Conservation (phyloP, 2,329 filamentous ascomycete genomes). For the Alternaria brassicae region DNA sequence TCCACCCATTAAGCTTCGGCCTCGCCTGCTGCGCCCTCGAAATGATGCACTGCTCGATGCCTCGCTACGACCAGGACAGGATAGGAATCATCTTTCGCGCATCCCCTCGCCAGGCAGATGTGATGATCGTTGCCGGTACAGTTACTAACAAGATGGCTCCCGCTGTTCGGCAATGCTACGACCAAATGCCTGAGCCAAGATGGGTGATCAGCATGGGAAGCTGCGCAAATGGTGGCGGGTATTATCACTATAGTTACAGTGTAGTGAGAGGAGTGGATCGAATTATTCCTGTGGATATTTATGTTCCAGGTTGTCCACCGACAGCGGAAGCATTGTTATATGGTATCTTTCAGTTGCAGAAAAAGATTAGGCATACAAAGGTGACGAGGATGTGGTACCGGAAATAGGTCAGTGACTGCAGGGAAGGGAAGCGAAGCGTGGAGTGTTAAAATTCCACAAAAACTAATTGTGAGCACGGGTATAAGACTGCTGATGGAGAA, state of each 20-base stretch:
- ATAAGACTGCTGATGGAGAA: neutral
- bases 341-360: constrained; percentile 77
- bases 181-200: constrained; percentile 91
- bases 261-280: constrained; percentile 79
- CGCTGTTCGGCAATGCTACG: constrained; percentile 86
- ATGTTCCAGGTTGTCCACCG: constrained; percentile 75
- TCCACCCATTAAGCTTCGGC: constrained; percentile 91
- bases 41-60: constrained; percentile 92
- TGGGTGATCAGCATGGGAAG: constrained; percentile 89
- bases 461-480: neutral
- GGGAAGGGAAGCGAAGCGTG: no score
- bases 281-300: constrained; percentile 80
- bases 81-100: constrained; percentile 91
- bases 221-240: constrained; percentile 83
- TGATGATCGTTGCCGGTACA: constrained; percentile 93
- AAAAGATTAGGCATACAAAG: constrained; percentile 72
- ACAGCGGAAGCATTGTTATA: constrained; percentile 64
- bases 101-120: constrained; percentile 85
- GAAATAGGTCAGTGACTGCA: constrained; percentile 46
- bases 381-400: constrained; percentile 66
- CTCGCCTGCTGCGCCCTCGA: constrained; percentile 90
- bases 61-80: constrained; percentile 88
- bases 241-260: constrained; percentile 86
- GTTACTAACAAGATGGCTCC: constrained; percentile 96
- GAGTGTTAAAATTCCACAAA: no score